Percentiles rank a stretch among this genome's conserved stretches.
Evolutionary conservation across 257 asterid species (phyloP).

Genomic region (Nicotiana paniculata): DNA sequence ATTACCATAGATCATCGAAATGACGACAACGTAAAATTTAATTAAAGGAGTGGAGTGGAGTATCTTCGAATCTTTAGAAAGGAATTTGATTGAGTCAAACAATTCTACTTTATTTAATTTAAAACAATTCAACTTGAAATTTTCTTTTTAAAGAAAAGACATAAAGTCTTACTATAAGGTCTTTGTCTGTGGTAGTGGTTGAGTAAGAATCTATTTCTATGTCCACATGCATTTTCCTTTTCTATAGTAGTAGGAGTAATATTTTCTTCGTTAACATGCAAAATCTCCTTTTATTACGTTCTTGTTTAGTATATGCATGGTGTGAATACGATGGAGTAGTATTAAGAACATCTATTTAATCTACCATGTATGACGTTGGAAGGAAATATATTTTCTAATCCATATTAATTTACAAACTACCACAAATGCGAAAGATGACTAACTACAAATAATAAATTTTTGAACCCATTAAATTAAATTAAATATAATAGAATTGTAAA

Average conservation of each 20-base stretch:
- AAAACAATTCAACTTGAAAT: not conserved
- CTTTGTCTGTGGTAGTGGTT: not conserved
- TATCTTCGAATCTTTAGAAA: not conserved
- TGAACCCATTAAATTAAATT: too few species aligned
- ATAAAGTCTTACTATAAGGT: not conserved
- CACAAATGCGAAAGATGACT: too few species aligned
- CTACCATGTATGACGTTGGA: not conserved
- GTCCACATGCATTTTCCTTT: not conserved
- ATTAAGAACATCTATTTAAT: too few species aligned
- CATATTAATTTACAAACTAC: not conserved
- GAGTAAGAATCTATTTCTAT: too few species aligned
- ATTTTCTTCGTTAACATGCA: not conserved
- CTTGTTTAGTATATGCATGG: not conserved
- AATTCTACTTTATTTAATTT: not conserved
- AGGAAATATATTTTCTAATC: not conserved
- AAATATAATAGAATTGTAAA: too few species aligned
- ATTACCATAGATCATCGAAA: too few species aligned
- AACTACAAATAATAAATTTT: too few species aligned
- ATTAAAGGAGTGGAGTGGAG: not conserved
- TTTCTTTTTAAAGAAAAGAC: not conserved
- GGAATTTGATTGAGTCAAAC: not conserved
- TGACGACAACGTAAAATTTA: not conserved
- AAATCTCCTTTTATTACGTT: not conserved
- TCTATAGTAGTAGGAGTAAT: too few species aligned
- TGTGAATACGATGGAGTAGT: too few species aligned